Percentiles rank a stretch among this genome's conserved stretches.
phyloP scores from a whole-genome alignment of 176 grass and related monocot species.

The Lolium multiflorum region DNA sequence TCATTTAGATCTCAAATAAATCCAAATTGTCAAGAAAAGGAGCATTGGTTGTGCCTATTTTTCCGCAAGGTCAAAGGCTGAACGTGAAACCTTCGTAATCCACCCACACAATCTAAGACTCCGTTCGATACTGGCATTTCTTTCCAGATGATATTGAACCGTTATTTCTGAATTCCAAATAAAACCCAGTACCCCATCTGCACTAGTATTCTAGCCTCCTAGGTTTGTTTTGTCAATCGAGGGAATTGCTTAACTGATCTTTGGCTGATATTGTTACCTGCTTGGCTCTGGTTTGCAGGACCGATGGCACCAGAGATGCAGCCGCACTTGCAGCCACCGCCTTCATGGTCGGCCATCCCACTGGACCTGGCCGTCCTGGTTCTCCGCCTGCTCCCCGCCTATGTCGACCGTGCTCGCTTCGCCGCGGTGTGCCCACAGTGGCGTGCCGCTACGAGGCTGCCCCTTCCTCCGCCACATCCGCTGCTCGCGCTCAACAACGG shows the following conservation, averaged over 20 bases:
- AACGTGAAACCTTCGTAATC: neutral
- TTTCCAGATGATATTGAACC: neutral
- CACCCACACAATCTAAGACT: neutral
- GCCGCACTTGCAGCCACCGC: neutral
- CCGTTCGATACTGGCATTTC: neutral
- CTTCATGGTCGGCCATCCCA: neutral
- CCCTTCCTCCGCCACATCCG: neutral
- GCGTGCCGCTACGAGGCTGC: neutral
- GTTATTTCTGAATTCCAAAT: neutral
- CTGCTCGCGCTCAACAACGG: neutral
- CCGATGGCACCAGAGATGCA: neutral
- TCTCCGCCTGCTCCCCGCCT: neutral
- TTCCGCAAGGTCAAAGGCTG: neutral
- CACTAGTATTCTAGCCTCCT: neutral
- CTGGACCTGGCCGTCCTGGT: neutral
- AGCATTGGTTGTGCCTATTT: neutral
- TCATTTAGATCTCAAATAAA: neutral
- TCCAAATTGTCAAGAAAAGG: neutral
- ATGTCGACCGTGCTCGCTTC: neutral
- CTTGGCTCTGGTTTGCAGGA: neutral
- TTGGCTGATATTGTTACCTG: neutral
- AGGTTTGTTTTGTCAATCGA: neutral
- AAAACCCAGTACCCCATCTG: neutral
- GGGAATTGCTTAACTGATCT: neutral
- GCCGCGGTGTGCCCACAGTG: neutral